These are phyloP conservation scores for Erysimum cheiri DNA, from an alignment of 441 rosid genomes.

Conservation along the genomic window DNA sequence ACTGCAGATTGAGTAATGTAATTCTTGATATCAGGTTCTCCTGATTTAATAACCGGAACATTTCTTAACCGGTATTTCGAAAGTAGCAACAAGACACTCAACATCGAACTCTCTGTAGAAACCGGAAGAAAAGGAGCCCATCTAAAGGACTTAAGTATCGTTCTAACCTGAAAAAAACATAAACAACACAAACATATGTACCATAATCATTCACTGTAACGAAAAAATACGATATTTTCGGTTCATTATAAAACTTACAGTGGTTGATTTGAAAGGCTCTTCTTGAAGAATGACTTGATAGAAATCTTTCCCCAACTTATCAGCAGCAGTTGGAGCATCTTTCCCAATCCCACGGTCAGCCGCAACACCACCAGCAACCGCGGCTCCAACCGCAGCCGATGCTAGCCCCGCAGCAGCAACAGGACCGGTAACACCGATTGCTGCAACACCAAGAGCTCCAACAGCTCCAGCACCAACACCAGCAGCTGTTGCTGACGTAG, in stretches of 20 bases:
- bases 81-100: constrained; percentile 79
- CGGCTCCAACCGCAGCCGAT: constrained; percentile 79
- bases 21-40: constrained; percentile 71
- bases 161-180: constrained; percentile 60
- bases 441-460: constrained; percentile 75
- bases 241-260: constrained; percentile 40
- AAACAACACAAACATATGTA: constrained; percentile 3
- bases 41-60: constrained; percentile 78
- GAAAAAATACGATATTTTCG: neutral
- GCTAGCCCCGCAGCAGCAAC: constrained; percentile 71
- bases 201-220: neutral
- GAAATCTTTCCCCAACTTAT: constrained; percentile 71
- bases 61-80: constrained; percentile 84
- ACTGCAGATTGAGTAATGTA: constrained; percentile 87
- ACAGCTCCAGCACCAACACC: constrained; percentile 72
- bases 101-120: constrained; percentile 73
- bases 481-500: constrained; percentile 72
- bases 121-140: constrained; percentile 89
- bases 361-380: constrained; percentile 72
- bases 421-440: constrained; percentile 70
- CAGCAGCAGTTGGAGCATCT: constrained; percentile 76
- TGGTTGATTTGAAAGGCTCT: constrained; percentile 91
- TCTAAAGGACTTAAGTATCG: constrained; percentile 73
- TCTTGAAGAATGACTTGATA: constrained; percentile 78
- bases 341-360: constrained; percentile 67